Conservation (phyloP, 495 filamentous ascomycete genomes). For the Pseudotulostoma volvatum region DNA sequence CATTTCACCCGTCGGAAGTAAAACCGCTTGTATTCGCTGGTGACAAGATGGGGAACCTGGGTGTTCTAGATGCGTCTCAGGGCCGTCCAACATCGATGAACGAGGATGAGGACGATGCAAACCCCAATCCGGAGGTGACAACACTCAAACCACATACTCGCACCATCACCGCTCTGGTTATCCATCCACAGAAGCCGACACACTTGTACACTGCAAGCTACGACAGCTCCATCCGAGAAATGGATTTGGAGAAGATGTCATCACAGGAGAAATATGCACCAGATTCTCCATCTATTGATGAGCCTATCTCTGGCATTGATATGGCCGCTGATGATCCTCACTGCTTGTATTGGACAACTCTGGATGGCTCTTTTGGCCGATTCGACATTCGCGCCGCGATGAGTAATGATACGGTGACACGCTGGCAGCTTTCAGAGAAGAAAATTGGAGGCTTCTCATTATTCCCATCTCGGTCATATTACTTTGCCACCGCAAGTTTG, state of each 20-base stretch:
- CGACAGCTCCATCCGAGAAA: slow-evolving; percentile 76
- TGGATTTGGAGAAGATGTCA: slow-evolving; percentile 66
- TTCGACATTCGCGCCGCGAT: slow-evolving; percentile 52
- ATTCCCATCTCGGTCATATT: slow-evolving; percentile 59
- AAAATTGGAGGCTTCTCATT: slow-evolving; percentile 92
- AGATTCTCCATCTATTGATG: slow-evolving; percentile 45
- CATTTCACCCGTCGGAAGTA: slow-evolving; percentile 70
- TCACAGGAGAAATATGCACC: slow-evolving; percentile 70
- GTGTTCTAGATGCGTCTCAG: slow-evolving; percentile 84
- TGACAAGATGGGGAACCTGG: slow-evolving; percentile 86
- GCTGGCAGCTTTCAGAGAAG: slow-evolving; percentile 70
- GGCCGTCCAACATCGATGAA: slow-evolving; percentile 32
- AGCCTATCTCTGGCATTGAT: slow-evolving; percentile 68
- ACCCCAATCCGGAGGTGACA: slow-evolving; percentile 56
- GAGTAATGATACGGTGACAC: slow-evolving; percentile 32
- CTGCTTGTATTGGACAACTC: slow-evolving; percentile 69
- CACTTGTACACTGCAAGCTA: slow-evolving; percentile 76
- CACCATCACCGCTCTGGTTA: slow-evolving; percentile 70
- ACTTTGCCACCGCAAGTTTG: slow-evolving; percentile 78
- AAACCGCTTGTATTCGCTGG: slow-evolving; percentile 90
- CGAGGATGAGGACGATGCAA: slow-evolving; percentile 46
- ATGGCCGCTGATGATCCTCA: slow-evolving; percentile 54
- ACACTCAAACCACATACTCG: slow-evolving; percentile 80
- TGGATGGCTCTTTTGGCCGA: slow-evolving; percentile 63
- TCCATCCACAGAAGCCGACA: slow-evolving; percentile 51